Conservation (phyloP, 345 rosid species). For the Hibiscus mutabilis region DNA sequence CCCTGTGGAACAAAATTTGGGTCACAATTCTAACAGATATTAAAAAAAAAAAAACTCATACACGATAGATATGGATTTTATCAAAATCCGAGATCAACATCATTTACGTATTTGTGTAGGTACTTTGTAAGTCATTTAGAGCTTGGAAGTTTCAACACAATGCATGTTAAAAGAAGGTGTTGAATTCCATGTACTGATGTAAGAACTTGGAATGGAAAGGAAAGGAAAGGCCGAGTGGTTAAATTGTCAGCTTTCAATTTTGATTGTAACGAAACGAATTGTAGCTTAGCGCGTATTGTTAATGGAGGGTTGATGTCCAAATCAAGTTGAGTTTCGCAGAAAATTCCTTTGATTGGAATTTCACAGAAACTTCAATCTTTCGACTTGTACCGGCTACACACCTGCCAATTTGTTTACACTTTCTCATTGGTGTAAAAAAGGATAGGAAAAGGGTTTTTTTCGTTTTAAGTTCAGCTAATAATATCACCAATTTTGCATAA, state of each 20-base stretch:
- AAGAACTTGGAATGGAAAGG: not conserved
- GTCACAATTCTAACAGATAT: too few species aligned
- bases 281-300: too few species aligned
- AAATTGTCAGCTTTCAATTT: not conserved
- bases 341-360: not conserved
- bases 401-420: too few species aligned
- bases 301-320: not conserved
- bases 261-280: not conserved
- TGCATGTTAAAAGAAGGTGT: not conserved
- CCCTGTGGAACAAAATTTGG: too few species aligned
- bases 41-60: too few species aligned
- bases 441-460: too few species aligned
- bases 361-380: not conserved
- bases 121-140: not conserved
- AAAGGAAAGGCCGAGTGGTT: not conserved
- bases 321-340: slow-evolving; percentile 1
- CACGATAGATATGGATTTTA: too few species aligned
- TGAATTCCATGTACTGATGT: not conserved
- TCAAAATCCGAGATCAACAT: too few species aligned
- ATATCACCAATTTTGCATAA: too few species aligned
- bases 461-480: too few species aligned
- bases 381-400: not conserved
- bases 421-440: too few species aligned
- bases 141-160: too few species aligned
- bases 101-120: not conserved